Evolutionary conservation across 23 red algal genomes (phyloP), one percentile per base, ranked within the genome.

Genomic region (Gracilaria caudata): DNA sequence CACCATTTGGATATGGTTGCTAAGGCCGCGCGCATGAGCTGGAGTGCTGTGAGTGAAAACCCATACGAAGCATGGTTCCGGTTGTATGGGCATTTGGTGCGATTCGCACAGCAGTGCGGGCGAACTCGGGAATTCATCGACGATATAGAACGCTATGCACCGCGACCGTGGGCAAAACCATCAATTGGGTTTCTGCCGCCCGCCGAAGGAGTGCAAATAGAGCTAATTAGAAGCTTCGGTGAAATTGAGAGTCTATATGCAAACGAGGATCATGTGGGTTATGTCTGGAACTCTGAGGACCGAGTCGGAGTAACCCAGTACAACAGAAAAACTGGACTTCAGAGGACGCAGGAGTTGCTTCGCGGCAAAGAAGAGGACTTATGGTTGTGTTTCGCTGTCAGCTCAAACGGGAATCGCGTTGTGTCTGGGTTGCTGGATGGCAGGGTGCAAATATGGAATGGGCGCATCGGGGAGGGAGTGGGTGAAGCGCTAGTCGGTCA

Each of bases 401-500:
- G 72, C 24, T 7, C 12, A 4, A 38, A 77, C 41, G 72, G 72
- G 72, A 77, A 6, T 13, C 7, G 10, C 8, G 37, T 51, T 4
- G 72, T 26, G 4, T 46, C 41, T 13, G 72, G 72, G 2, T 43
- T 10, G 9, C 2, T 2, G 10, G 72, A 77, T 21, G 4, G 9
- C 3, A 77, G 38, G 26, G 72, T 77, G 36, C 72, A 38, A 20
- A 6, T 77, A 38, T 77, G 72, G 72, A 30, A 26, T 30, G 39
- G 33, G 63, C 6, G 10, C 41, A 68, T 9, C 63, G 11, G 4
- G 2, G 63, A 3, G 13, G 12, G 6, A 5, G 12, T n/a, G 28
- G 30, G 12, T 33, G 12, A 23, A 4, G 4, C 28, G 17, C 63
- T 68, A 9, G 11, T 23, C 34, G 63, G 63, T 12, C 63, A 68